A percentile compares a stretch with the other conserved stretches of the same genome.
Evolutionary conservation across 2,329 filamentous ascomycete genomes (phyloP).

Genomic region (Colletotrichum paranaense): DNA sequence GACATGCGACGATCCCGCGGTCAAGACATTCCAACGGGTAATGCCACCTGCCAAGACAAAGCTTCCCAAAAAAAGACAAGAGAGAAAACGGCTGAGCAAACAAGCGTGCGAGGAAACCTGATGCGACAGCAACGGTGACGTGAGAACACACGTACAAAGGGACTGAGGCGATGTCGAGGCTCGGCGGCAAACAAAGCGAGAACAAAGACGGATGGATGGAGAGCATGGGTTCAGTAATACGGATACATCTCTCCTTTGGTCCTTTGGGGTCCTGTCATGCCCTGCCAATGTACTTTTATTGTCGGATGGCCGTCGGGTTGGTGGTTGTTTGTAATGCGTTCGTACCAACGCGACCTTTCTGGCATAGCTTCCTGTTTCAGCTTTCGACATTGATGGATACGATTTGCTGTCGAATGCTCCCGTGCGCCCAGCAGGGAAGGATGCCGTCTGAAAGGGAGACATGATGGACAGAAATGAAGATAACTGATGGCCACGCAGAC

Average conservation of each 20-base stretch:
- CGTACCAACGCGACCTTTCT: conserved; percentile 11
- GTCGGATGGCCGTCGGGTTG: conserved; percentile 4
- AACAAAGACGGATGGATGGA: conserved; percentile 13
- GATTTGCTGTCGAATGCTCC: neutral
- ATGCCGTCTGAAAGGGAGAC: conserved; percentile 3
- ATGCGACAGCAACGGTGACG: conserved; percentile 21
- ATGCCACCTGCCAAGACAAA: neutral
- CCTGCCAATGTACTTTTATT: neutral
- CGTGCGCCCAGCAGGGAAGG: neutral
- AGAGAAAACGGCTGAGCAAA: conserved; percentile 10
- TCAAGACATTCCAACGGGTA: conserved; percentile 2
- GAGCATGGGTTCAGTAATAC: neutral
- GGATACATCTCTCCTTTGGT: neutral
- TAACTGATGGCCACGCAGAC: neutral
- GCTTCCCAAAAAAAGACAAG: neutral
- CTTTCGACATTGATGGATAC: conserved; percentile 8
- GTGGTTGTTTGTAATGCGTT: conserved; percentile 11
- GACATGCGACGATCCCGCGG: neutral
- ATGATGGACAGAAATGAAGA: neutral
- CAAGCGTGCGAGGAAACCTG: conserved; percentile 3
- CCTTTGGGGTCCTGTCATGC: neutral
- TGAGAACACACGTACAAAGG: conserved; percentile 9
- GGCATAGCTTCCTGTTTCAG: conserved; percentile 33
- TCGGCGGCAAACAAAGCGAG: conserved; percentile 6
- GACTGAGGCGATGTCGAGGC: conserved; percentile 15